These are phyloP conservation scores for Papiliotrema laurentii DNA, from an alignment of 1,284 basidiomycete species.

Conservation along the genomic window DNA sequence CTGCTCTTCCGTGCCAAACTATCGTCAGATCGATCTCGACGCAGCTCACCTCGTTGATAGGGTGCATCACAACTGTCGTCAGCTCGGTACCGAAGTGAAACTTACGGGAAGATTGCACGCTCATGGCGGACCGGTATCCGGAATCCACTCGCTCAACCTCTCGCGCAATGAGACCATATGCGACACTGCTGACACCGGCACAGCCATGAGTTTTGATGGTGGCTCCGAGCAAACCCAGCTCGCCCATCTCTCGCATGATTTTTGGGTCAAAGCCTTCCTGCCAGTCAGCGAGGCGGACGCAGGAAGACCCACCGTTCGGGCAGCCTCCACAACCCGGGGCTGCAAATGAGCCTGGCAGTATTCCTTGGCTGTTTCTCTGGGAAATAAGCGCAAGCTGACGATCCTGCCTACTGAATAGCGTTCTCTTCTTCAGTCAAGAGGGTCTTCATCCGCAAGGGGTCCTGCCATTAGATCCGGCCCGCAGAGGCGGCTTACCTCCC, in stretches of 20 bases:
- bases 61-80: constrained; percentile 80
- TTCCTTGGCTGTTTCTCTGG: constrained; percentile 65
- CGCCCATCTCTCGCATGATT: constrained; percentile 87
- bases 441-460: constrained; percentile 69
- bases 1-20: constrained; percentile 81
- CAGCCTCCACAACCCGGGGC: constrained; percentile 79
- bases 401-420: constrained; percentile 65
- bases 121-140: constrained; percentile 92
- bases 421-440: constrained; percentile 85
- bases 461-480: constrained; percentile 35
- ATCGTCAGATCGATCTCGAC: not conserved
- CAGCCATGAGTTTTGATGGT: constrained; percentile 93
- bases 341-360: constrained; percentile 82
- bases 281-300: not conserved
- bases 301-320: constrained; percentile 71
- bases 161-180: constrained; percentile 88
- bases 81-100: not conserved
- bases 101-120: constrained; percentile 76
- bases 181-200: constrained; percentile 85
- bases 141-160: constrained; percentile 91
- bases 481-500: constrained; percentile 56
- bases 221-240: constrained; percentile 81
- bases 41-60: constrained; percentile 65
- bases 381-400: not conserved
- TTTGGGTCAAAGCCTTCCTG: constrained; percentile 68